Conservation (phyloP, 2,329 filamentous ascomycete genomes). For the Cryphonectria nitschkei region DNA sequence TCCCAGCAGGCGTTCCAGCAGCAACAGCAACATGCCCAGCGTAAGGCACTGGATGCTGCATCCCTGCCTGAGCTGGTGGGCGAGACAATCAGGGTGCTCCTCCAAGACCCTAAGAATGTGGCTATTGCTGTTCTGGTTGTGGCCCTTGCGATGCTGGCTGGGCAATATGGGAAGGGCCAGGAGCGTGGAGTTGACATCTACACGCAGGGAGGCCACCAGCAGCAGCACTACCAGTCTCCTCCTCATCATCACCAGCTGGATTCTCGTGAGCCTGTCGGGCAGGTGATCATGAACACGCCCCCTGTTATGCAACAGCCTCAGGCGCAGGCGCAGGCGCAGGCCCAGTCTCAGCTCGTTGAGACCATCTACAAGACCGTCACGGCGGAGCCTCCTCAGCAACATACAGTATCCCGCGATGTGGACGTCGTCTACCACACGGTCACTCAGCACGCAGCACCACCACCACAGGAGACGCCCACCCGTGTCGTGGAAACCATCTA, state of each 20-base stretch:
- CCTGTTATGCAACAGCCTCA: conserved; percentile 12
- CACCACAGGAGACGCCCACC: conserved; percentile 20
- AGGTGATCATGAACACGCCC: conserved; percentile 20
- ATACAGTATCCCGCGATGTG: conserved; percentile 15
- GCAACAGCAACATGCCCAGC: conserved; percentile 35
- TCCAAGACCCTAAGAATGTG: conserved; percentile 64
- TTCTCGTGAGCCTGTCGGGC: conserved; percentile 19
- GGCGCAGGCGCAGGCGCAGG: conserved; percentile 6
- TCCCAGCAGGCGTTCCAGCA: conserved; percentile 38
- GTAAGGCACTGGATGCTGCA: conserved; percentile 43
- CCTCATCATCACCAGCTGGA: conserved; percentile 24
- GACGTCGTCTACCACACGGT: conserved; percentile 24
- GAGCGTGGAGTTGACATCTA: conserved; percentile 32
- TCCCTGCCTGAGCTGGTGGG: conserved; percentile 58
- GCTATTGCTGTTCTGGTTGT: conserved; percentile 58
- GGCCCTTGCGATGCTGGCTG: conserved; percentile 56
- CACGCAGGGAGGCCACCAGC: conserved; percentile 9
- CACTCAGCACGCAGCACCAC: conserved; percentile 6
- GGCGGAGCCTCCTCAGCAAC: not conserved
- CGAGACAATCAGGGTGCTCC: conserved; percentile 55
- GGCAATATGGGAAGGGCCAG: conserved; percentile 34
- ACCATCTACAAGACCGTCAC: conserved; percentile 26
- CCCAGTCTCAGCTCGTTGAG: conserved; percentile 16
- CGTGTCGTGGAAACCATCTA: conserved; percentile 29
- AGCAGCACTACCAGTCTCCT: conserved; percentile 23